phyloP scores from a whole-genome alignment of 1,139 yeast species.

The Hansenula lynferdii region DNA sequence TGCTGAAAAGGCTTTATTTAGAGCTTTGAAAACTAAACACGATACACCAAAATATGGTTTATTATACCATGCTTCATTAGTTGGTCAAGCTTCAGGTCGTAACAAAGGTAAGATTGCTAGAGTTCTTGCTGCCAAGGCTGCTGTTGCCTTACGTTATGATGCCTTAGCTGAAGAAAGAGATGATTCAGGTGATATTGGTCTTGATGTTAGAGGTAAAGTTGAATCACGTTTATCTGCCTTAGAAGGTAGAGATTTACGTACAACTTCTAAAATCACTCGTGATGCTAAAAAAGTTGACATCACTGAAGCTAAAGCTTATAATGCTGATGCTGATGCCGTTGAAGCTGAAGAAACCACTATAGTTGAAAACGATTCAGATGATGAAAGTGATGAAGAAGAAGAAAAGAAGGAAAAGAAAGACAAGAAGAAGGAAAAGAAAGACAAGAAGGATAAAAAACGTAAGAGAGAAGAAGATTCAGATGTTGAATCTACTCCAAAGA shows the following conservation, averaged over 20 bases:
- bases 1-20: constrained; percentile 98
- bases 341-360: constrained; percentile 42
- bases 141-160: constrained; percentile 94
- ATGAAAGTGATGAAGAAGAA: constrained; percentile 41
- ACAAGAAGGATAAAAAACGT: constrained; percentile 42
- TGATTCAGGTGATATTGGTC: constrained; percentile 91
- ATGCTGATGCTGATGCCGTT: constrained; percentile 86
- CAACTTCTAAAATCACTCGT: constrained; percentile 70
- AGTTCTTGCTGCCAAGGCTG: constrained; percentile 97
- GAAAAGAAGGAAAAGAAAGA: constrained; percentile 41
- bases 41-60: constrained; percentile 99
- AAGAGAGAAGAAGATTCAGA: constrained; percentile 34
- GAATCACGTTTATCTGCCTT: constrained; percentile 92
- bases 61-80: constrained; percentile 93
- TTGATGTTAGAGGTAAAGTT: constrained; percentile 87
- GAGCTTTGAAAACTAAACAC: constrained; percentile 97
- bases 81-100: constrained; percentile 96
- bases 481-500: constrained; percentile 30
- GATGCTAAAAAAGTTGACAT: constrained; percentile 82
- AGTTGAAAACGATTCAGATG: constrained; percentile 45
- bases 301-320: constrained; percentile 81
- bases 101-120: constrained; percentile 99
- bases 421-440: constrained; percentile 43
- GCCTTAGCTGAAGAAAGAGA: constrained; percentile 96
- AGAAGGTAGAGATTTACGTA: constrained; percentile 91